A percentile compares a stretch with the other conserved stretches of the same genome.
Evolutionary conservation across 1,284 basidiomycete genomes (phyloP).

Genomic region (Xanthoconium separans): DNA sequence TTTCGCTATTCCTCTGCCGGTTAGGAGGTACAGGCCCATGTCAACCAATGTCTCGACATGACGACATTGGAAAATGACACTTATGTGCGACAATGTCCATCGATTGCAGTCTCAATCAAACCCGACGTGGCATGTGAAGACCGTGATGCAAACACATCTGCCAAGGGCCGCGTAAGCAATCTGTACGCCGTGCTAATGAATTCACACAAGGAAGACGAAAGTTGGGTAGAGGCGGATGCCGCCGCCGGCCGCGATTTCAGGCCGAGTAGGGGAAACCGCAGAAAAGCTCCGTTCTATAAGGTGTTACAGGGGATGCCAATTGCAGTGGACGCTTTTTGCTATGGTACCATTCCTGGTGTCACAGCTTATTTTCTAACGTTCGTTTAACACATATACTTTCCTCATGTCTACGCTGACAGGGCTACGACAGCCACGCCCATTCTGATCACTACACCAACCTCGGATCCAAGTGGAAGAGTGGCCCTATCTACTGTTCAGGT

Average conservation of each 20-base stretch:
- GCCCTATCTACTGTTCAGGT: constrained; percentile 92
- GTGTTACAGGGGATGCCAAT: constrained; percentile 97
- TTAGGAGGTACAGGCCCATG: constrained; percentile 48
- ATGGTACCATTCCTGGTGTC: constrained; percentile 86
- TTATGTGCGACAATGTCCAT: background rate
- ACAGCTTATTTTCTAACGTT: constrained; percentile 89
- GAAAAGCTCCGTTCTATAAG: constrained; percentile 92
- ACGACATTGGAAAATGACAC: constrained; percentile 1
- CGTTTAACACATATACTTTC: background rate
- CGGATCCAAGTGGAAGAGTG: constrained; percentile 83
- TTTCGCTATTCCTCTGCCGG: background rate
- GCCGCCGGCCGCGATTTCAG: constrained; percentile 50
- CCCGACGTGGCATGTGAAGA: background rate
- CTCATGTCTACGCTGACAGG: constrained; percentile 9
- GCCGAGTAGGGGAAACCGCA: constrained; percentile 53
- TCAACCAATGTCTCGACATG: constrained; percentile 50
- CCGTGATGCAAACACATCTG: background rate
- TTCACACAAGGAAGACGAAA: constrained; percentile 73
- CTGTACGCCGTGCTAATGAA: constrained; percentile 82
- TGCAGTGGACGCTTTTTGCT: constrained; percentile 93
- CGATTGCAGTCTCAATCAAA: background rate
- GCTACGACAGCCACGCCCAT: constrained; percentile 75
- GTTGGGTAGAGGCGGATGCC: constrained; percentile 78
- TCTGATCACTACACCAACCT: constrained; percentile 94
- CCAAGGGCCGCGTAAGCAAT: constrained; percentile 37